A percentile compares a stretch with the other conserved stretches of the same genome.
Conservation (phyloP, 768 basidiomycete genomes). For the Gyrodon lividus region DNA sequence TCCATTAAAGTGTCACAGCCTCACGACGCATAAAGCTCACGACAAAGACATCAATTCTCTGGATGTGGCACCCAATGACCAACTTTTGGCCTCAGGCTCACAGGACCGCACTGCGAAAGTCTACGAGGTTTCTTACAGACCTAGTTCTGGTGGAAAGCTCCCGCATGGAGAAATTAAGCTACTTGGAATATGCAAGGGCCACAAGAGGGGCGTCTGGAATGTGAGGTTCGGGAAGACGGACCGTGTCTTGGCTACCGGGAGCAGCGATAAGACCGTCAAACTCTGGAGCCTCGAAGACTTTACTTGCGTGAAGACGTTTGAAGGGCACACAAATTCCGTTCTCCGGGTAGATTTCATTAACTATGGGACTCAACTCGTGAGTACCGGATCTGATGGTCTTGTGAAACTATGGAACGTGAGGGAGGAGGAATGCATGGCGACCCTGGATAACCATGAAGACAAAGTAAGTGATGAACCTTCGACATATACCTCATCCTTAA, state of each 20-base stretch:
- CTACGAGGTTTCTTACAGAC: constrained; percentile 67
- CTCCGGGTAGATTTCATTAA: constrained; percentile 90
- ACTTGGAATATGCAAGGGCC: constrained; percentile 89
- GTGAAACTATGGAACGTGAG: constrained; percentile 94
- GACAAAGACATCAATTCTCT: constrained; percentile 99
- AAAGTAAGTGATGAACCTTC: constrained; percentile 56
- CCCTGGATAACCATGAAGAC: constrained; percentile 96
- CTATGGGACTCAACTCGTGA: constrained; percentile 80
- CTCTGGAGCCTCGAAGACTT: constrained; percentile 95
- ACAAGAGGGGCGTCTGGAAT: constrained; percentile 95
- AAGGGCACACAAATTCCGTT: constrained; percentile 97
- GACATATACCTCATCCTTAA: background rate
- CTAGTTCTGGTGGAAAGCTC: constrained; percentile 38
- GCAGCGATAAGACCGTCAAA: constrained; percentile 92
- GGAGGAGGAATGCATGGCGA: constrained; percentile 83
- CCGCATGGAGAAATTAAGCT: constrained; percentile 70
- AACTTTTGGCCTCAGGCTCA: constrained; percentile 86
- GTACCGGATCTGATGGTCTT: constrained; percentile 89
- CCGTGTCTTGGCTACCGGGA: constrained; percentile 85
- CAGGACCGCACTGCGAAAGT: constrained; percentile 95
- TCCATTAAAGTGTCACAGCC: constrained; percentile 59
- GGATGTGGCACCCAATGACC: constrained; percentile 89
- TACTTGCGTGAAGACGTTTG: constrained; percentile 92
- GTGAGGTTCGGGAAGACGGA: constrained; percentile 86
- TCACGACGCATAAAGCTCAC: constrained; percentile 87